A percentile compares a stretch with the other conserved stretches of the same genome.
phyloP scores from a whole-genome alignment of 1,284 basidiomycete species.

The Malassezia furfur region DNA sequence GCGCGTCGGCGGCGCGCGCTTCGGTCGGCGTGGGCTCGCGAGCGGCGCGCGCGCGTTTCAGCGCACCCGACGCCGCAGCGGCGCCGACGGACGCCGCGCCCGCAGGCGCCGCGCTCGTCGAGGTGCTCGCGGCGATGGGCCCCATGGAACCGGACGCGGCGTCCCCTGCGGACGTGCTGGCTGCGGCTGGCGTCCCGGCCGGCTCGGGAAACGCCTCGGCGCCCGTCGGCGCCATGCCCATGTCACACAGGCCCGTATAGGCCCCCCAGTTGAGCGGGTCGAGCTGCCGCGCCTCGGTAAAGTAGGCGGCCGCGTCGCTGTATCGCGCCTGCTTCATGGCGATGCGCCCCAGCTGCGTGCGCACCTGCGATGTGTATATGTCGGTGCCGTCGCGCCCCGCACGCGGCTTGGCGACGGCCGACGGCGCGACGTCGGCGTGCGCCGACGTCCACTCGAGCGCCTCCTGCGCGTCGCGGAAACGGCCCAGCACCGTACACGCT shows the following conservation, averaged over 20 bases:
- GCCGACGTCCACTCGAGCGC: constrained; percentile 21
- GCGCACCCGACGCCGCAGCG: neutral
- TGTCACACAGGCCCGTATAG: constrained; percentile 36
- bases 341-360: constrained; percentile 27
- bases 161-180: neutral
- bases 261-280: constrained; percentile 40
- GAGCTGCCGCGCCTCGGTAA: constrained; percentile 20
- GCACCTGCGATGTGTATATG: constrained; percentile 22
- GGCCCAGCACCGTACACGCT: constrained; percentile 28
- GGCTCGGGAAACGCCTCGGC: constrained; percentile 19
- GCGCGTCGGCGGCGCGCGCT: neutral
- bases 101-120: too few species aligned
- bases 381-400: neutral
- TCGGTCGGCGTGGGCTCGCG: constrained; percentile 1
- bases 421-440: neutral
- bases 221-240: constrained; percentile 19
- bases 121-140: too few species aligned
- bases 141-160: too few species aligned
- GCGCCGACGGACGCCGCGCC: too few species aligned
- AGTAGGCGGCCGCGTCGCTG: constrained; percentile 23
- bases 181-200: too few species aligned
- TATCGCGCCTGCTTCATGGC: constrained; percentile 23
- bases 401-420: constrained; percentile 21
- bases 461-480: constrained; percentile 30
- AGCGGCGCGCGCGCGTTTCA: constrained; percentile 21